Conservation (phyloP, 768 basidiomycete species). For the Phaffia tasmanica region DNA sequence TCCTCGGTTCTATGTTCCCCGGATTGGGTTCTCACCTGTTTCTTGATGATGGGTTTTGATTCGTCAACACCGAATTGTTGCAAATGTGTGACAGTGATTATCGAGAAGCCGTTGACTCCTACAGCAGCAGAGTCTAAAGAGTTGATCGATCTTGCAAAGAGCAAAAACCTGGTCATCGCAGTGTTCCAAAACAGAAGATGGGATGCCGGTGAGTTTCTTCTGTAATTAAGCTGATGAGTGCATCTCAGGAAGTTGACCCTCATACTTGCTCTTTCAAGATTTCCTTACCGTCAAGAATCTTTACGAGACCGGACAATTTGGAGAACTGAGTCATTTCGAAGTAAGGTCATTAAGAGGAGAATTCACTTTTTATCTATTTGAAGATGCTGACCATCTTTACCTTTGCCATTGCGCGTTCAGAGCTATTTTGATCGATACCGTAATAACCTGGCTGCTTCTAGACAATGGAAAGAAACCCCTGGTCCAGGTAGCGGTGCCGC, state of each 20-base stretch:
- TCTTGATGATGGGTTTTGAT: constrained; percentile 29
- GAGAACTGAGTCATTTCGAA: constrained; percentile 58
- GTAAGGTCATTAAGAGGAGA: constrained; percentile 19
- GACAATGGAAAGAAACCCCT: constrained; percentile 63
- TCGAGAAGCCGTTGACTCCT: constrained; percentile 67
- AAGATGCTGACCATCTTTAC: neutral
- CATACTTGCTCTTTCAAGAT: constrained; percentile 43
- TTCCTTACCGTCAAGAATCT: constrained; percentile 56
- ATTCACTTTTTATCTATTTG: no score
- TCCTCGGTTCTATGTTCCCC: constrained; percentile 5
- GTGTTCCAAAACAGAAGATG: constrained; percentile 29
- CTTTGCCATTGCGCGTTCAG: neutral
- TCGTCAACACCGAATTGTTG: no score
- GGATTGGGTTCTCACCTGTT: neutral
- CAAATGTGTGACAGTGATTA: constrained; percentile 44
- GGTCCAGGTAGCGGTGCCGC: constrained; percentile 54
- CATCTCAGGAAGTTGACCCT: neutral
- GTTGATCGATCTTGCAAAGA: constrained; percentile 50
- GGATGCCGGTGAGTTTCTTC: constrained; percentile 17
- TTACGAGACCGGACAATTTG: constrained; percentile 44
- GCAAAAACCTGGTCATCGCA: constrained; percentile 52
- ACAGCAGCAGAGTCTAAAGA: constrained; percentile 51
- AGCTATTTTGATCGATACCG: constrained; percentile 65
- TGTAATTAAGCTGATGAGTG: neutral
- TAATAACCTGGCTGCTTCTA: constrained; percentile 34